Percentiles rank a stretch among this genome's conserved stretches.
These are phyloP conservation scores for Alternaria sp. DNA, from an alignment of 2,329 filamentous ascomycete genomes.

Conservation along the genomic window DNA sequence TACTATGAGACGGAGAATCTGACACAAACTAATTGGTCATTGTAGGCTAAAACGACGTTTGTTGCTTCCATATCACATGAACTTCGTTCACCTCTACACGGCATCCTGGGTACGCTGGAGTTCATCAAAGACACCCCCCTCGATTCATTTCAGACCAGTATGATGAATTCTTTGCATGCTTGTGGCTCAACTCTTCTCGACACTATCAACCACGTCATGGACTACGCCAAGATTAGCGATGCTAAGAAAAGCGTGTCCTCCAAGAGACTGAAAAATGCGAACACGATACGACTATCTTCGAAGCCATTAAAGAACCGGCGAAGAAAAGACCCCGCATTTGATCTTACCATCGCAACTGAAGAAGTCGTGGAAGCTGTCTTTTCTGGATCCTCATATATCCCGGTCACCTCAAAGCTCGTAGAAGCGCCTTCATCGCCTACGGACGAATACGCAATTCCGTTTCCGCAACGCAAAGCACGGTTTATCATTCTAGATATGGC, in stretches of 20 bases:
- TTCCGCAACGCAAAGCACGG: conserved; percentile 26
- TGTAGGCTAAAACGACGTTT: conserved; percentile 59
- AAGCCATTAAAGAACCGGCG: conserved; percentile 40
- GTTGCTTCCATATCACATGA: conserved; percentile 63
- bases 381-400: conserved; percentile 45
- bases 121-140: conserved; percentile 56
- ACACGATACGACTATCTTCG: conserved; percentile 38
- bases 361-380: conserved; percentile 39
- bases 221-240: conserved; percentile 41
- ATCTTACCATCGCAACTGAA: conserved; percentile 30
- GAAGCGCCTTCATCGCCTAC: conserved; percentile 15
- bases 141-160: conserved; percentile 54
- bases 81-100: conserved; percentile 55
- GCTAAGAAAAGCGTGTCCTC: conserved; percentile 49
- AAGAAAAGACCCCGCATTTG: conserved; percentile 27
- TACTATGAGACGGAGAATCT: background rate
- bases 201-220: conserved; percentile 47
- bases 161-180: conserved; percentile 53
- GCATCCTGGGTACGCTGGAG: conserved; percentile 57
- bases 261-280: conserved; percentile 37
- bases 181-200: conserved; percentile 62
- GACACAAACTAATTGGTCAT: background rate
- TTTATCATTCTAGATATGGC: conserved; percentile 41
- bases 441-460: background rate
- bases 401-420: conserved; percentile 17